These are phyloP conservation scores for Trichoderma sp. DNA, from an alignment of 2,329 filamentous ascomycete genomes.

Conservation along the genomic window DNA sequence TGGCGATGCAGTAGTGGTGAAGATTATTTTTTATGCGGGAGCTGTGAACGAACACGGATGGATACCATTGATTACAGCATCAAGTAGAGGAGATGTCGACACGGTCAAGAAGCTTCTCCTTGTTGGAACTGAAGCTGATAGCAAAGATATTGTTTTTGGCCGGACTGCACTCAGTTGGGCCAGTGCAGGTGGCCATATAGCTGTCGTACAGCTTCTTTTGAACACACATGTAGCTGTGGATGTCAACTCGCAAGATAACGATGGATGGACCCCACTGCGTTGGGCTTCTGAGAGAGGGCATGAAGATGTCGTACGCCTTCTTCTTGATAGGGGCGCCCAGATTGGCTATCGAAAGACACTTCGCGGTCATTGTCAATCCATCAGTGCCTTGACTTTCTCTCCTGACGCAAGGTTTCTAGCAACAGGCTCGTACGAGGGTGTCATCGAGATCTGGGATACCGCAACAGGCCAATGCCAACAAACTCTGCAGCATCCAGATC, in stretches of 20 bases:
- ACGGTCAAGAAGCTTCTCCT: background rate
- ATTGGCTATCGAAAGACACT: background rate
- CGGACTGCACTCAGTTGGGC: background rate
- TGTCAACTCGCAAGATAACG: background rate
- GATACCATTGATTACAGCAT: background rate
- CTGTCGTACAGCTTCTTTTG: background rate
- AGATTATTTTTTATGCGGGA: rapidly evolving
- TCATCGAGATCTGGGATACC: background rate
- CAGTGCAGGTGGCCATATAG: background rate
- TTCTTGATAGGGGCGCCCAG: background rate
- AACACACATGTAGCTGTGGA: too few species aligned
- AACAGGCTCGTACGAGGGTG: rapidly evolving
- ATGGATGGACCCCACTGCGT: background rate
- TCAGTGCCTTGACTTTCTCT: background rate
- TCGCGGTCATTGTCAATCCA: background rate
- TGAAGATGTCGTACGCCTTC: background rate
- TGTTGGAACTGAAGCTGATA: background rate
- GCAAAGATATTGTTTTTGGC: background rate
- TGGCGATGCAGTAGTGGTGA: background rate
- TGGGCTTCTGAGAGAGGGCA: background rate
- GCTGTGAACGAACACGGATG: background rate
- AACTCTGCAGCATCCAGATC: background rate
- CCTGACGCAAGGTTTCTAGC: background rate
- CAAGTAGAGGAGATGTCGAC: background rate
- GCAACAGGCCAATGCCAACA: background rate